Evolutionary conservation across 2,329 filamentous ascomycete genomes (phyloP).

Genomic region (Fusarium secorum): DNA sequence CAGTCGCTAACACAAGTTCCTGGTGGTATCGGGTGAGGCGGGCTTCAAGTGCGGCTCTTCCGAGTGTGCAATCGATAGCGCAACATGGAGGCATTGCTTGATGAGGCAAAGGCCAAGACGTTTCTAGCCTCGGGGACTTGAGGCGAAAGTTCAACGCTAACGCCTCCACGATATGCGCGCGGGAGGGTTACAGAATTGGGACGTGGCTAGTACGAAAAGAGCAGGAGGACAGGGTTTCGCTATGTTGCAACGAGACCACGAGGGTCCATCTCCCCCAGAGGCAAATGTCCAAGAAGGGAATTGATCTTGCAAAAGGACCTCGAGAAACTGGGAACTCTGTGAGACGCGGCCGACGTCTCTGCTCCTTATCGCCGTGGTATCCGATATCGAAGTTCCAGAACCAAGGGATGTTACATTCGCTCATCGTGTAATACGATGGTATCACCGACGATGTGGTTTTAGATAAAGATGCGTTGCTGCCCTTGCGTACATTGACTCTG

Average conservation of each 20-base stretch:
- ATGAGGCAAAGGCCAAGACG: not conserved
- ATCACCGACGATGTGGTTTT: not conserved
- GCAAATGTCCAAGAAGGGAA: conserved; percentile 1
- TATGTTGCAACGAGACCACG: not conserved
- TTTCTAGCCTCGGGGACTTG: not conserved
- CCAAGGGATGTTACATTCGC: conserved; percentile 2
- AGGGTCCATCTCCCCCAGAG: not conserved
- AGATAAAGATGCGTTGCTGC: conserved; percentile 1
- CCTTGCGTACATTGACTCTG: not conserved
- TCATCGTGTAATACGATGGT: conserved; percentile 17
- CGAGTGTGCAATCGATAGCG: not conserved
- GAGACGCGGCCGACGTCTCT: not conserved
- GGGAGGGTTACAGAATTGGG: not conserved
- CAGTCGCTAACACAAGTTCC: conserved; percentile 11
- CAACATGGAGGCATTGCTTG: not conserved
- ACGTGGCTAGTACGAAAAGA: not conserved
- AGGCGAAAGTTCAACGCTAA: not conserved
- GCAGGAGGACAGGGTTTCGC: conserved; percentile 1
- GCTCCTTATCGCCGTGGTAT: conserved; percentile 1
- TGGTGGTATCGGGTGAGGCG: not conserved
- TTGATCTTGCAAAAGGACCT: conserved; percentile 11
- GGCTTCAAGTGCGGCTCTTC: not conserved
- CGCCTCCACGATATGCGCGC: not conserved
- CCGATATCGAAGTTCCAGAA: conserved; percentile 3
- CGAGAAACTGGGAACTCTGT: not conserved